Evolutionary conservation across 768 basidiomycete genomes (phyloP).

Genomic region (Kondoa subrosea): DNA sequence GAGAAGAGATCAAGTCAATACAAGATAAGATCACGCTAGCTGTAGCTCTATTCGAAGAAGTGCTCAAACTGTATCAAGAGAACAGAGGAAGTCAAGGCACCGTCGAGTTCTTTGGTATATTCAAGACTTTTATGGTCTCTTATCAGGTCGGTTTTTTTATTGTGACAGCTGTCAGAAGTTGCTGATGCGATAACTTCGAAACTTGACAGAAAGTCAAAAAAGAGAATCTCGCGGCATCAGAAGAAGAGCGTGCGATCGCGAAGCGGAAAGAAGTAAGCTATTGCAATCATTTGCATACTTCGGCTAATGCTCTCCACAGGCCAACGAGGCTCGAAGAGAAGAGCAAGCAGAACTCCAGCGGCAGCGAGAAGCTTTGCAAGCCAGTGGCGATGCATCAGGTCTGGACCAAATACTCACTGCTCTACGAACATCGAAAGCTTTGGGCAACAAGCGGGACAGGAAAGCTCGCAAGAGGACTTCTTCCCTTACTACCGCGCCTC

Average conservation of each 20-base stretch:
- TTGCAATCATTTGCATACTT: not conserved
- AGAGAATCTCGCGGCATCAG: conserved; percentile 10
- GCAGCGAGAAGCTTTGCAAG: not conserved
- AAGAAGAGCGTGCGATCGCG: conserved; percentile 3
- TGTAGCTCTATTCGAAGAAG: conserved; percentile 64
- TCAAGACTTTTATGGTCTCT: conserved; percentile 90
- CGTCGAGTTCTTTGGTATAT: conserved; percentile 83
- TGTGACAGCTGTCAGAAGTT: not conserved
- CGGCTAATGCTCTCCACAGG: not conserved
- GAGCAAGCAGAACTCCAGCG: not conserved
- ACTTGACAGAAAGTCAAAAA: conserved; percentile 17
- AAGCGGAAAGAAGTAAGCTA: conserved; percentile 8
- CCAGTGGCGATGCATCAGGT: conserved; percentile 6
- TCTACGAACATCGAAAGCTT: not conserved
- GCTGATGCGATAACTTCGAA: not conserved
- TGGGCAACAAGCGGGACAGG: conserved; percentile 5
- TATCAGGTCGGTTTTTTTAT: conserved; percentile 38
- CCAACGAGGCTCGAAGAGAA: conserved; percentile 2
- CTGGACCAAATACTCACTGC: conserved; percentile 13
- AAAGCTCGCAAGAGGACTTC: not conserved
- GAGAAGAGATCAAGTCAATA: conserved; percentile 58
- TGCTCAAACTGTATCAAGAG: conserved; percentile 80
- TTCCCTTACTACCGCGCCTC: not conserved
- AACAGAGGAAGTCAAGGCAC: conserved; percentile 48
- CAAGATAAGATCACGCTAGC: conserved; percentile 74